These are phyloP conservation scores for Hansenula sp. DNA, from an alignment of 1,139 yeast genomes.

Conservation along the genomic window DNA sequence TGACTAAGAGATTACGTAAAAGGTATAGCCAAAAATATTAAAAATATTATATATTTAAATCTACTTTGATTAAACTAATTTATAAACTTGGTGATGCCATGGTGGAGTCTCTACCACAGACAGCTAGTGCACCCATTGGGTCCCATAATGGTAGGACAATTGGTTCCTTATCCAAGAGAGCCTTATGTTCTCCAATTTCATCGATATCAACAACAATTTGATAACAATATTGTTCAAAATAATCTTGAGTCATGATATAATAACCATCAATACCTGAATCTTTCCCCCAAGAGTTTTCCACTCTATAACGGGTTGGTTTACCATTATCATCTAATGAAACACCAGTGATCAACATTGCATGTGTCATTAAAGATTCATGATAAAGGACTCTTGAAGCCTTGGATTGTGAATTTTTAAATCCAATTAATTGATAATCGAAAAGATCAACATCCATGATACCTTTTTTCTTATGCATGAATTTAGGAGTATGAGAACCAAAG, in stretches of 20 bases:
- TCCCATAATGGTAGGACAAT: constrained; percentile 71
- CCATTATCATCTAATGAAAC: constrained; percentile 56
- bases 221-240: constrained; percentile 79
- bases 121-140: constrained; percentile 83
- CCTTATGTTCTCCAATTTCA: constrained; percentile 39
- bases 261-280: constrained; percentile 71
- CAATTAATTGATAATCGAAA: constrained; percentile 63
- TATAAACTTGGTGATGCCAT: neutral
- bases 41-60: neutral
- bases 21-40: neutral
- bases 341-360: constrained; percentile 82
- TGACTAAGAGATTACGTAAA: neutral
- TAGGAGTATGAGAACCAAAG: constrained; percentile 86
- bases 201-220: constrained; percentile 70
- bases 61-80: too few relatives aligned
- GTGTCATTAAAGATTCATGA: constrained; percentile 70
- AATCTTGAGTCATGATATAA: constrained; percentile 76
- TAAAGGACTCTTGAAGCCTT: constrained; percentile 56
- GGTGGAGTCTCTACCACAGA: neutral
- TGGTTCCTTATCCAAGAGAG: constrained; percentile 46
- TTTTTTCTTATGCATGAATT: constrained; percentile 43
- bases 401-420: constrained; percentile 50
- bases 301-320: constrained; percentile 71
- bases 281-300: constrained; percentile 86
- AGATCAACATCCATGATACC: constrained; percentile 71